Conservation (phyloP, 2,329 filamentous ascomycete species). For the Xylaria sp. region DNA sequence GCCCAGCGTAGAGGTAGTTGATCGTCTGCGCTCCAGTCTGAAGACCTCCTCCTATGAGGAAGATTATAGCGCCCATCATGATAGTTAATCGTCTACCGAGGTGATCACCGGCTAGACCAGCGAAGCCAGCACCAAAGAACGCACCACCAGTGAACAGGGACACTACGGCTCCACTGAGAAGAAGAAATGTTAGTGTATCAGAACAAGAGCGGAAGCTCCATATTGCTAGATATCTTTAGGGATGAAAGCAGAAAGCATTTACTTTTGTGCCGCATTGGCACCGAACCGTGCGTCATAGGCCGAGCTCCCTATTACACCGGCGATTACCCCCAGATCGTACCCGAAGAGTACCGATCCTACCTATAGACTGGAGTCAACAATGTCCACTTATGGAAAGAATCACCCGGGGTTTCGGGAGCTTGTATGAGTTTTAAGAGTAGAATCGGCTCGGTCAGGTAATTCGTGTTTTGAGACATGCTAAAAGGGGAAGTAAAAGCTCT, state of each 20-base stretch:
- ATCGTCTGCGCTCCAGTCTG: slow-evolving; percentile 73
- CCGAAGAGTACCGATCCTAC: slow-evolving; percentile 56
- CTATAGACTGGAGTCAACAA: no score
- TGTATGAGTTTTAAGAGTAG: neutral
- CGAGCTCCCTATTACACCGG: slow-evolving; percentile 61
- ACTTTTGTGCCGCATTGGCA: slow-evolving; percentile 52
- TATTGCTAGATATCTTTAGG: neutral
- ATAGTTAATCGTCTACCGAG: slow-evolving; percentile 75
- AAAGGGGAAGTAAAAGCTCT: neutral
- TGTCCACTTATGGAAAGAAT: neutral
- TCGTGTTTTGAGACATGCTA: neutral
- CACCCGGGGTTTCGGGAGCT: neutral
- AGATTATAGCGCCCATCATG: slow-evolving; percentile 74
- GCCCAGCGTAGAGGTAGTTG: slow-evolving; percentile 74
- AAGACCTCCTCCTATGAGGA: slow-evolving; percentile 75
- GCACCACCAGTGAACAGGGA: slow-evolving; percentile 79
- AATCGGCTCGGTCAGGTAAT: neutral
- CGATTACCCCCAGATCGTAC: slow-evolving; percentile 65
- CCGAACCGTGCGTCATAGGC: slow-evolving; percentile 56
- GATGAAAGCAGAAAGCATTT: slow-evolving; percentile 27
- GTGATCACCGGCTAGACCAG: slow-evolving; percentile 66
- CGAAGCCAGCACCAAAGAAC: slow-evolving; percentile 69
- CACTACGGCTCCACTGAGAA: slow-evolving; percentile 72
- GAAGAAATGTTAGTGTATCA: slow-evolving; percentile 3
- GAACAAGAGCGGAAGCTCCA: neutral